Evolutionary conservation across 176 grass and related monocot genomes (phyloP), one percentile per base, ranked within the genome.

Genomic region (Musa itinerans): DNA sequence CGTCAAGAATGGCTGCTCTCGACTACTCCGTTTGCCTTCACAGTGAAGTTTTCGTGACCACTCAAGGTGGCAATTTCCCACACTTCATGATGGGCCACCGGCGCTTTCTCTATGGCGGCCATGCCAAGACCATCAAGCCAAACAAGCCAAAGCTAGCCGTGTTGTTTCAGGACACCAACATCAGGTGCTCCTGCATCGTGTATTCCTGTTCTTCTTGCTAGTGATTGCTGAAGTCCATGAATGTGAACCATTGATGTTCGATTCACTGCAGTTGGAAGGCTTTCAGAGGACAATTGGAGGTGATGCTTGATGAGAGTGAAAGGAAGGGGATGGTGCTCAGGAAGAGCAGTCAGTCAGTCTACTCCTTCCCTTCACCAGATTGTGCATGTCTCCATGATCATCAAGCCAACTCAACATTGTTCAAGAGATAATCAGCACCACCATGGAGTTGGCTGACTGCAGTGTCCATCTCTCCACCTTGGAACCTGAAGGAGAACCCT

Each of bases 1-100:
- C 75, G 26, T 77, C 75, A 12, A 77, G 75, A 48, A 52, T 77
- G 75, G 75, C 75, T 65, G 75, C 75, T 10, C 53, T 77, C 12
- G 75, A 77, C 49, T 77, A 77, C 25, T 25, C 22, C 17, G 75
- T 77, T 43, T 65, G 75, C 29, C 75, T 77, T 24, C 21, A 77
- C 48, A 77, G 75, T 10, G 75, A 77, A 77, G 75, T 77, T 49
- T 77, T 77, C 16, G 75, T 77, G 49, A 77, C 75, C 49, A 77
- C 75, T 26, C 75, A 77, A 22, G 75, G 75, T 17, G 75, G 75
- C 9, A 77, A 77, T 15, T 77, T 77, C 65, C 58, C 75, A 4
- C 75, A 77, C 26, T 77, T 77, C 24, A 65, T 77, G 75, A 65
- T 65, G 59, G 75, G 75, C 48, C 75, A 77, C 10, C 61, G 75